Evolutionary conservation across 441 rosid species (phyloP).

Genomic region (Gossypium trilobum): DNA sequence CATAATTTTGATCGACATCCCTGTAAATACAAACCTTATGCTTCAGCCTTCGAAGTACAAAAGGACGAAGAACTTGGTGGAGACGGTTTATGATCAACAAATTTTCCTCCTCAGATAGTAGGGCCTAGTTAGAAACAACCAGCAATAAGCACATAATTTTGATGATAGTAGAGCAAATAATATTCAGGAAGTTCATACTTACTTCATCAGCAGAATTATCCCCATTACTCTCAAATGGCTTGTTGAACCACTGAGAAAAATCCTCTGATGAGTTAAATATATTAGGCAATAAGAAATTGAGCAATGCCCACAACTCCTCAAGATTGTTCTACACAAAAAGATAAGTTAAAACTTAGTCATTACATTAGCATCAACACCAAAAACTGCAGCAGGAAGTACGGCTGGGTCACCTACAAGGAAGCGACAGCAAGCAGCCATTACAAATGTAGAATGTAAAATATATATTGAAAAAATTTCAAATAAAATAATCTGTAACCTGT

Average conservation of each 20-base stretch:
- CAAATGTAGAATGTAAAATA: not conserved
- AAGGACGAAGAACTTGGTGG: conserved; percentile 95
- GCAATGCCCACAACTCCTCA: conserved; percentile 93
- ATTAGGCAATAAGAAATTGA: conserved; percentile 83
- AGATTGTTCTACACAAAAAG: conserved; percentile 64
- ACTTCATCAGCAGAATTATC: conserved; percentile 89
- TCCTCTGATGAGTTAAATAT: conserved; percentile 92
- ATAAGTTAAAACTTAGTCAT: conserved; percentile 17
- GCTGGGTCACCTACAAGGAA: not conserved
- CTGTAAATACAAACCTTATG: conserved; percentile 55
- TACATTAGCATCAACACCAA: conserved; percentile 8
- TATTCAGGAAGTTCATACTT: conserved; percentile 23
- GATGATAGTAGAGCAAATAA: conserved; percentile 5
- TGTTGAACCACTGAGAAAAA: conserved; percentile 97
- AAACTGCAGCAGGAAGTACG: conserved; percentile 3
- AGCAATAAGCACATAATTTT: conserved; percentile 6
- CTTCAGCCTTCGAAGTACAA: conserved; percentile 83
- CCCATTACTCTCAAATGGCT: conserved; percentile 83
- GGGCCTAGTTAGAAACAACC: conserved; percentile 42
- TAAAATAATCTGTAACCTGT: conserved; percentile 40
- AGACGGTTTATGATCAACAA: conserved; percentile 84
- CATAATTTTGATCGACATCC: not conserved
- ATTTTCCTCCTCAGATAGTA: conserved; percentile 91
- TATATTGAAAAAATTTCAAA: not conserved
- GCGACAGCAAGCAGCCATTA: not conserved